Evolutionary conservation across 1,139 yeast species (phyloP), one percentile per base, ranked within the genome.

Genomic region (Lodderomyces orthopsilosis): DNA sequence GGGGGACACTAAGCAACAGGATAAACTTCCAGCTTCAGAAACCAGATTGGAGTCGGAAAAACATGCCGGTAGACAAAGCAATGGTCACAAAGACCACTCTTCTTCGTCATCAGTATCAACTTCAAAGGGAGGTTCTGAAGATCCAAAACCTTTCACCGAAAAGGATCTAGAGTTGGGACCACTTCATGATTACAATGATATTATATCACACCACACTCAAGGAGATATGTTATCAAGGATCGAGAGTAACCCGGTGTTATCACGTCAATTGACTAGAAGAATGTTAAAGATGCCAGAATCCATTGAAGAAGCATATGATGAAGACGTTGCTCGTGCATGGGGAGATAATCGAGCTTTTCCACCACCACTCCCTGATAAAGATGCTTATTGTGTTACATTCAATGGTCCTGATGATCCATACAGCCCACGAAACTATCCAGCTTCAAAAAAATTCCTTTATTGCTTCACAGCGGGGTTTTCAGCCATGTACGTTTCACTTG

Each of bases 331-430:
- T 19, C 26, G 8, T n/a, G 91, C 91, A 2, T 68, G 69, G 74
- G 74, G 75, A 6, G 67, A 61, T 12, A 70, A 63, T 13, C 57
- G 67, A 44, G 61, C 56, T 7, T 68, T 60, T 42, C 75, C 75
- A 1, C 69, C 74, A 2, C 46, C 59, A 8, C 55, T 68, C 27
- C 70, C 68, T 1, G 63, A 65, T 28, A 58, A 66, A 41, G 60
- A 58, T 4, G 62, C 65, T 3, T 70, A 67, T 48, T 52, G 59
- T 5, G 74, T 70, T 8, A 54, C 62, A 27, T 79, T 62, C 51
- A 76, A 71, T 47, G 81, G 82, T 1, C 72, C 75, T 1, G 65
- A 70, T 26, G 84, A 79, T 53, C 79, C 80, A 1, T 37, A 48
- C 0, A 70, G 66, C 50, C 83, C 84, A 0, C 68, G 65, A 45